Evolutionary conservation across 805 yeast genomes (phyloP), one percentile per base, ranked within the genome.

Genomic region (Zygosaccharomyces pseudorouxii): DNA sequence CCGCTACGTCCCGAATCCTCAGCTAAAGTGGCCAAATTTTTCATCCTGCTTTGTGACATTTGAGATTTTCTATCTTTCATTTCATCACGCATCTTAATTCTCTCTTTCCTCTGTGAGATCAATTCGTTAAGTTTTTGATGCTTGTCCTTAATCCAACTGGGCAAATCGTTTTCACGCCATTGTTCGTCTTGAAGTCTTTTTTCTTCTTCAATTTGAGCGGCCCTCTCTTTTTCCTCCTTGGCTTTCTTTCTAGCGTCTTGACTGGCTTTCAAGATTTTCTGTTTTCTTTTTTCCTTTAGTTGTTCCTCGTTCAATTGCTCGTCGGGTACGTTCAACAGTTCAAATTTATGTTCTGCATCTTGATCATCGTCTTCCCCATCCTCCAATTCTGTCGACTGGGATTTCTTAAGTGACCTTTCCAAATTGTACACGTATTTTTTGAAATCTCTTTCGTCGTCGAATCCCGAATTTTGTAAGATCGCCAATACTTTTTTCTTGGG

Each of bases 11-110:
- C 66, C n/a, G 64, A 57, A 38, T 75, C 86, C 58, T 86, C 93
- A 0, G 97, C 97, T 52, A 92, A 74, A 10, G 86, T 84, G 0
- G 97, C 95, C 44, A 92, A 82, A 54, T 81, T 84, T 64, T 86
- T 89, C 97, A 92, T 90, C 59, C 98, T 73, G 68, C 83, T 79
- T 68, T 92, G 97, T 1, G 96, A 89, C 23, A 96, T 96, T 51
- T 79, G 80, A 3, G 97, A 89, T 65, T 89, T 89, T 55, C 98
- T 76, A 69, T 90, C 95, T 55, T 80, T 82, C 65, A 92, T 75
- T 45, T 90, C 95, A 52, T 80, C 86, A 57, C 82, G 77, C 54
- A 89, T 70, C 60, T 86, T 81, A 39, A 77, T 72, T 50, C 89
- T 76, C 30, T 86, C 93, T 57, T 81, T 83, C 52, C 82, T 75